Conservation (phyloP, 73 alveolate species). For the Tetrahymena thermophila region DNA sequence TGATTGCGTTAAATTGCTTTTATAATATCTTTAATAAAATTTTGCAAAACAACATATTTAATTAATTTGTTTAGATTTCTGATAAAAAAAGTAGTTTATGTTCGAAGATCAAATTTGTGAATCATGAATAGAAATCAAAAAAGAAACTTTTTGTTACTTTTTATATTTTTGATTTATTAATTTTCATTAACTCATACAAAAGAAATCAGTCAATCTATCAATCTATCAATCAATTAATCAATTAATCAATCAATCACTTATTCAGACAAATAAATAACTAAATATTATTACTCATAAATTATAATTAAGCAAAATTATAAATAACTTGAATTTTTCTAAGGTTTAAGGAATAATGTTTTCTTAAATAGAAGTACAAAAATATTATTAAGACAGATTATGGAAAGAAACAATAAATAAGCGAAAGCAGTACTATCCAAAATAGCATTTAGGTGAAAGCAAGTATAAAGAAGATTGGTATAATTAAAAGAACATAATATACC, state of each 20-base stretch:
- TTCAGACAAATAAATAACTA: too few species aligned
- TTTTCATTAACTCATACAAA: neutral
- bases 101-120: neutral
- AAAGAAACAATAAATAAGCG: neutral
- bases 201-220: too few species aligned
- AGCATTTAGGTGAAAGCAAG: neutral
- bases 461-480: neutral
- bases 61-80: neutral
- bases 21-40: too few species aligned
- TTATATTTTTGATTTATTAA: neutral
- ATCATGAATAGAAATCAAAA: too few species aligned
- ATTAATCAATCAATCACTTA: too few species aligned
- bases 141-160: neutral
- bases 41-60: too few species aligned
- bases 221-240: too few species aligned
- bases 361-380: neutral
- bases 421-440: neutral
- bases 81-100: neutral
- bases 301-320: neutral
- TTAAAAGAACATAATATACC: neutral
- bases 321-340: neutral
- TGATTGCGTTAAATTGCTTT: too few species aligned
- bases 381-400: neutral
- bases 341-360: neutral
- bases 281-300: neutral